Evolutionary conservation across 73 alveolate species (phyloP).

Genomic region (Durusdinium trenchii): DNA sequence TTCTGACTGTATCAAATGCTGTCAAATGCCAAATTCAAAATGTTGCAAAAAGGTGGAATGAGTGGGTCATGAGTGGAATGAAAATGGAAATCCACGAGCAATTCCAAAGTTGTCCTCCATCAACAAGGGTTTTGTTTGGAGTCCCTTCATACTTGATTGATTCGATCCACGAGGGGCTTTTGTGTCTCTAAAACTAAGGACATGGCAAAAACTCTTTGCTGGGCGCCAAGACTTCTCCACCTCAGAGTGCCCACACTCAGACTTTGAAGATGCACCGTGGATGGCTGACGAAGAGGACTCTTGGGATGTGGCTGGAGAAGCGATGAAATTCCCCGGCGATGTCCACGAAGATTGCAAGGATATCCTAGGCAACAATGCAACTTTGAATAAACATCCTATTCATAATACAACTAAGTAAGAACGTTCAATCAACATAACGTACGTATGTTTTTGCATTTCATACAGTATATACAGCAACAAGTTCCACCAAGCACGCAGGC

Average conservation of each 20-base stretch:
- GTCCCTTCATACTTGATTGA: no score
- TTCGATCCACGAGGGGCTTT: no score
- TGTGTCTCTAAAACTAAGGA: neutral
- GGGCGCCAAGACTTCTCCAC: slow-evolving; percentile 54
- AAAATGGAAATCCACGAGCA: no score
- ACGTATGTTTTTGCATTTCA: no score
- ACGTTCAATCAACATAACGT: neutral
- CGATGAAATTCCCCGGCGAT: slow-evolving; percentile 26
- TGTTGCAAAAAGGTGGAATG: neutral
- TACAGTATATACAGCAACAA: neutral
- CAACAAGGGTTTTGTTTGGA: no score
- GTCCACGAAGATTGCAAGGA: slow-evolving; percentile 32
- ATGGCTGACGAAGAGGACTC: neutral
- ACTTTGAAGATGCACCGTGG: neutral
- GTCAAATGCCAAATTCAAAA: neutral
- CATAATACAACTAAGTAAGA: neutral
- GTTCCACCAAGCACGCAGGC: neutral
- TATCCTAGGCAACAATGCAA: neutral
- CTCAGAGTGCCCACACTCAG: neutral
- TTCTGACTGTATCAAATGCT: neutral
- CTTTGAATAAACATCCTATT: no score
- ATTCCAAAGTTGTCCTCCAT: neutral
- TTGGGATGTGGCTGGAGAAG: neutral
- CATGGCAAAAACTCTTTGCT: neutral
- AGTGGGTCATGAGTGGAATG: no score